Conservation (phyloP, 2,329 filamentous ascomycete genomes). For the Blastomyces parvus region DNA sequence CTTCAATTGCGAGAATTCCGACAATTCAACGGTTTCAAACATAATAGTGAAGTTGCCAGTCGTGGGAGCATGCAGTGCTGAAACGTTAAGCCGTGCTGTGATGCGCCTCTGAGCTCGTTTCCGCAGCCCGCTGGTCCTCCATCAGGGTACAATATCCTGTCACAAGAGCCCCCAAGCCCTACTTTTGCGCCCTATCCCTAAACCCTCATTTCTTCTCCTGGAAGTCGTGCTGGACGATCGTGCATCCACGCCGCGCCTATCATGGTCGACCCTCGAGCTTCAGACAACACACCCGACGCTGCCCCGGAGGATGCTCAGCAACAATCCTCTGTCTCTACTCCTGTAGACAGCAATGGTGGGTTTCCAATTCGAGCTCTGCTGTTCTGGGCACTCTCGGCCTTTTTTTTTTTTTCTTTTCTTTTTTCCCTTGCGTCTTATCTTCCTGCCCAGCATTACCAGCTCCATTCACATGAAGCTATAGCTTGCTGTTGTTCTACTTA, state of each 20-base stretch:
- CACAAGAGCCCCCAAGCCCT: slow-evolving; percentile 28
- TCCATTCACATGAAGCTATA: neutral
- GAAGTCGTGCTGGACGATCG: slow-evolving; percentile 24
- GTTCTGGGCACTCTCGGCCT: neutral
- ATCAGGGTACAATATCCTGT: slow-evolving; percentile 8
- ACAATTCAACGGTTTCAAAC: neutral
- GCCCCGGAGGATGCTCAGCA: slow-evolving; percentile 22
- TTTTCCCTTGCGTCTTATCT: neutral
- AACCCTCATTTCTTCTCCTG: slow-evolving; percentile 41
- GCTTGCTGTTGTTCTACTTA: neutral
- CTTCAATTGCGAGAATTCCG: neutral
- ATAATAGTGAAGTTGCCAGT: neutral
- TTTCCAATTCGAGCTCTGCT: neutral
- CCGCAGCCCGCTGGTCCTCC: slow-evolving; percentile 3
- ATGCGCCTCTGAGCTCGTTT: neutral
- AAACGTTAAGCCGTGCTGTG: neutral
- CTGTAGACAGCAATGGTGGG: slow-evolving; percentile 29
- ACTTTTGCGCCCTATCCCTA: slow-evolving; percentile 40
- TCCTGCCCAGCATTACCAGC: neutral
- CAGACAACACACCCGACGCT: slow-evolving; percentile 24
- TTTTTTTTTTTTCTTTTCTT: neutral
- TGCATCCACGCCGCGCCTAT: slow-evolving; percentile 19
- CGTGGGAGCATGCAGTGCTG: neutral
- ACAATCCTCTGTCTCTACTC: slow-evolving; percentile 20
- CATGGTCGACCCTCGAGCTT: slow-evolving; percentile 28